These are phyloP conservation scores for Penicillium corylophilum DNA, from an alignment of 2,329 filamentous ascomycete species.

Conservation along the genomic window DNA sequence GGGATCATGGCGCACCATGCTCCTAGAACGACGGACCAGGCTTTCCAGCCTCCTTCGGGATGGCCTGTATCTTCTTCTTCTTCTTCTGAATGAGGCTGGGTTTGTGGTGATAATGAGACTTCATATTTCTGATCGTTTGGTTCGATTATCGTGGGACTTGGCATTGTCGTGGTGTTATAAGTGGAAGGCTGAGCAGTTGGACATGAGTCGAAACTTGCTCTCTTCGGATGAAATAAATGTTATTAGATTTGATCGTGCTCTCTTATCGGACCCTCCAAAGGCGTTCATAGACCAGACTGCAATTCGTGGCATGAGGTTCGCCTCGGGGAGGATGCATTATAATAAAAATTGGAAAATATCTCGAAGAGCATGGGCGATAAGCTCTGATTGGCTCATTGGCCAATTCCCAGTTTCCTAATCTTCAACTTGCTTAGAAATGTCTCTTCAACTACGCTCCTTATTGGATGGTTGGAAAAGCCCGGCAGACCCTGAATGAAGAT, in stretches of 20 bases:
- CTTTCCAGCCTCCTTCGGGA: constrained; percentile 40
- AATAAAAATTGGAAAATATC: not conserved
- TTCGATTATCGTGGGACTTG: not conserved
- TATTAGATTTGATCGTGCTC: not conserved
- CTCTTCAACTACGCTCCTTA: not conserved
- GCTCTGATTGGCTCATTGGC: not conserved
- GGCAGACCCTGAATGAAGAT: not conserved
- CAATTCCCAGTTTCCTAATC: not conserved
- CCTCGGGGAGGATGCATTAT: no score
- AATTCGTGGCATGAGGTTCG: not conserved
- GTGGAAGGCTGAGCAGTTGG: not conserved
- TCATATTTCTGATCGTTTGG: not conserved
- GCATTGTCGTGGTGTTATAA: not conserved
- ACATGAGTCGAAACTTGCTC: not conserved
- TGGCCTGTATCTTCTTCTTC: constrained; percentile 6
- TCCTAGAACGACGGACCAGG: constrained; percentile 43
- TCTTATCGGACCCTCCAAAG: not conserved
- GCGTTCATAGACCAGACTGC: not conserved
- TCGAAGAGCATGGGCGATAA: not conserved
- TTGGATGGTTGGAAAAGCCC: not conserved
- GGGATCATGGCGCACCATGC: constrained; percentile 39
- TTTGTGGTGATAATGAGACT: not conserved
- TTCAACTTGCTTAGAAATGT: not conserved
- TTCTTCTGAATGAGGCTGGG: not conserved
- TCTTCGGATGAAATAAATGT: not conserved